Evolutionary conservation across 192 early-diverging fungal species (phyloP), one percentile per base, ranked within the genome.

Genomic region (Coemansia sp.): DNA sequence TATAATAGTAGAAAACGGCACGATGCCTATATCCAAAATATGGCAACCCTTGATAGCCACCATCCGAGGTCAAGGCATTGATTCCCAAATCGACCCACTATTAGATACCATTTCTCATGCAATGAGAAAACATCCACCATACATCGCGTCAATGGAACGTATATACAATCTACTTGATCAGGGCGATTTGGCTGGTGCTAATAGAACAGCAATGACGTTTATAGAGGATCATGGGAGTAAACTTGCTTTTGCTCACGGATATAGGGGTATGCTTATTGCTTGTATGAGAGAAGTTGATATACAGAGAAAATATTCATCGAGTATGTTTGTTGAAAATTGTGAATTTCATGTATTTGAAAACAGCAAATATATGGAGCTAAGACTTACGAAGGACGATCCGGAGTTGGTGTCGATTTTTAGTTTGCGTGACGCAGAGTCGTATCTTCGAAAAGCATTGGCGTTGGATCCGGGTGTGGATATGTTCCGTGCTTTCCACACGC

Each of bases 201-300:
- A 69, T 34, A 50, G 52, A 0, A 40, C 60, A 1, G 6, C 62
- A 8, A 34, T 72, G 14, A 48, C 62, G n/a, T 69, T 81, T 52
- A 30, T 51, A 1, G 63, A 66, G 42, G 70, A 81, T 7, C 51
- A 40, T 3, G 78, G 78, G 20, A 60, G 51, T 20, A 69, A 64
- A 11, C 52, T 72, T 25, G 57, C 73, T 5, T 8, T 72, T 42
- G 69, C 78, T 4, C 70, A 75, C 7, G 78, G 73, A 7, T 75
- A 69, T 11, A 49, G 71, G 6, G 78, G 78, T 6, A 64, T 75
- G 3, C 32, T 81, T n/a, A 64, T 64, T 14, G 69, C 73, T 0
- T 75, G 73, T 62, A 29, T 81, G 64, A 66, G 78, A 11, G 77
- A 80, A 30, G 22, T 66, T 7, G 77, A 80, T 25, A 25, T 31